Conservation (phyloP, 169 alveolate species). For the Plasmodium vinckei region DNA sequence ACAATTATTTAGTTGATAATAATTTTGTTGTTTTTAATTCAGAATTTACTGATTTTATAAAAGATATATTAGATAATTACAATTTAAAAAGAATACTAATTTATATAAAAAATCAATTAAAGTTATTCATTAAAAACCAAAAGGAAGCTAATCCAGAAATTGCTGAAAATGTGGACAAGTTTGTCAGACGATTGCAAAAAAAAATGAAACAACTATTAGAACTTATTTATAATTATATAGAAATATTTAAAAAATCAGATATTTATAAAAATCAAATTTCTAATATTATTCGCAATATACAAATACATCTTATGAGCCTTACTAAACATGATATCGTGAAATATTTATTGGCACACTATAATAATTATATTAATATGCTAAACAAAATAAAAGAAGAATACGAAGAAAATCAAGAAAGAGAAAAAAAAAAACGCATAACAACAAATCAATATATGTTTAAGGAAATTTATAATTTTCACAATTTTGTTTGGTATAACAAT, state of each 20-base stretch:
- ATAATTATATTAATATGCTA: too few species aligned
- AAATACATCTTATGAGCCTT: too few species aligned
- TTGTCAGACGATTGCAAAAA: too few species aligned
- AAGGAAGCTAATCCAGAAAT: neutral
- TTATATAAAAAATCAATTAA: neutral
- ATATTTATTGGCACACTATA: too few species aligned
- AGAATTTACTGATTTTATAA: slow-evolving; percentile 27
- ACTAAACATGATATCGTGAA: too few species aligned
- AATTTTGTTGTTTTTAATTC: slow-evolving; percentile 51
- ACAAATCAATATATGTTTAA: slow-evolving; percentile 18
- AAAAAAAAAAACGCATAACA: slow-evolving; percentile 16
- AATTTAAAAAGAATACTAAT: neutral
- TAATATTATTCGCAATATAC: too few species aligned
- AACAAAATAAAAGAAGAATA: too few species aligned
- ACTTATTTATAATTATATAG: too few species aligned
- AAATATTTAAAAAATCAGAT: too few species aligned
- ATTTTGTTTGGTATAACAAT: slow-evolving; percentile 21
- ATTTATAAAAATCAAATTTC: too few species aligned
- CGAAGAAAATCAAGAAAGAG: neutral
- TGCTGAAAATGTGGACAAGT: neutral
- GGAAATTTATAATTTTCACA: slow-evolving; percentile 17
- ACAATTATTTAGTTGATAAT: slow-evolving; percentile 23
- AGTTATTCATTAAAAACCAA: neutral
- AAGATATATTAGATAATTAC: slow-evolving; percentile 6
- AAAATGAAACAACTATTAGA: too few species aligned